phyloP scores from a whole-genome alignment of 148 eudicot species.

The Mesembryanthemum crystallinum region DNA sequence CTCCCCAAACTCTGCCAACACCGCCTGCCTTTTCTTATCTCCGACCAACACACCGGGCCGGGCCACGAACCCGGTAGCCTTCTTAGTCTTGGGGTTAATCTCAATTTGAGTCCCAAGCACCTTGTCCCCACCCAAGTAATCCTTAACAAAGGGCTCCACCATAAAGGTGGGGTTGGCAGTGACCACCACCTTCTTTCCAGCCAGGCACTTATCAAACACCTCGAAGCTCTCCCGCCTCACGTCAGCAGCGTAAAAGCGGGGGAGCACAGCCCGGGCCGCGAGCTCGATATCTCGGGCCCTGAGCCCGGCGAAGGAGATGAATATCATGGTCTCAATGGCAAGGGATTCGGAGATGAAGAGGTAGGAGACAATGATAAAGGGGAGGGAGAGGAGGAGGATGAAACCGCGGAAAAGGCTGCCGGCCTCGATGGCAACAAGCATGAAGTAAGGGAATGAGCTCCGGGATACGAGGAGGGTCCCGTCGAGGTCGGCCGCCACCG shows the following conservation, averaged over 20 bases:
- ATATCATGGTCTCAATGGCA: constrained; percentile 76
- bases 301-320: constrained; percentile 64
- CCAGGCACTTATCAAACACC: constrained; percentile 57
- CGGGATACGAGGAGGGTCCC: constrained; percentile 71
- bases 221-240: constrained; percentile 79
- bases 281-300: constrained; percentile 78
- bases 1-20: constrained; percentile 74
- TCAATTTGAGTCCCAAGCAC: constrained; percentile 91
- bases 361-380: constrained; percentile 65
- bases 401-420: constrained; percentile 84
- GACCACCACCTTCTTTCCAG: constrained; percentile 63
- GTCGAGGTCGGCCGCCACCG: constrained; percentile 92
- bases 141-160: constrained; percentile 89
- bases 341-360: constrained; percentile 76
- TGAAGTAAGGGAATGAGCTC: constrained; percentile 88
- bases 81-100: constrained; percentile 69
- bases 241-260: constrained; percentile 79
- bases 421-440: constrained; percentile 88
- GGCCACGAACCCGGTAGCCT: constrained; percentile 77
- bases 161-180: constrained; percentile 87
- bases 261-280: constrained; percentile 76
- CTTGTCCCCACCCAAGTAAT: constrained; percentile 78
- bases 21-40: constrained; percentile 59
- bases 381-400: constrained; percentile 61
- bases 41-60: constrained; percentile 76